phyloP scores from a whole-genome alignment of 768 basidiomycete species.

The Trametes sanguinea region DNA sequence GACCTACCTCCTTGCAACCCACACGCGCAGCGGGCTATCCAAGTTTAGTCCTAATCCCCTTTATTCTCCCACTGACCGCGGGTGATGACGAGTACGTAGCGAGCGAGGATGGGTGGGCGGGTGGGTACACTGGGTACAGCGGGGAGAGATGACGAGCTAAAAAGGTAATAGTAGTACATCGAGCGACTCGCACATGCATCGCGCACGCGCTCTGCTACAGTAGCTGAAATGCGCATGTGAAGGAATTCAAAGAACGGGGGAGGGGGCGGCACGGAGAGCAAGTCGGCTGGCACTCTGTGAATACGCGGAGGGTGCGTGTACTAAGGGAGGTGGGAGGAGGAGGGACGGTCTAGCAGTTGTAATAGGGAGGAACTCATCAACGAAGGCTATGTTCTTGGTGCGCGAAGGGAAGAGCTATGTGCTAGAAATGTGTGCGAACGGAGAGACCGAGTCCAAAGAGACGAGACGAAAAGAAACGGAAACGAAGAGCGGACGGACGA shows the following conservation, averaged over 20 bases:
- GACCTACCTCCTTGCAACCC: too few species aligned
- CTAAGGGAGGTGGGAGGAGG: too few species aligned
- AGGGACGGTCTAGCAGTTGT: constrained; percentile 5
- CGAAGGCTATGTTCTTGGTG: not conserved
- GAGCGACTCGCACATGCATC: constrained; percentile 20
- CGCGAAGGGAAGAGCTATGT: not conserved
- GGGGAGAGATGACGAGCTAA: not conserved
- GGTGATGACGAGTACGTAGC: constrained; percentile 1
- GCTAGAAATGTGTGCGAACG: not conserved
- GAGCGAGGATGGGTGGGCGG: constrained; percentile 1
- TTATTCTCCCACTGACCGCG: constrained; percentile 25
- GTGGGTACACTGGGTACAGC: not conserved
- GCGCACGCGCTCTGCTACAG: too few species aligned
- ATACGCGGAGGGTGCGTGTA: too few species aligned
- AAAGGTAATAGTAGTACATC: constrained; percentile 18
- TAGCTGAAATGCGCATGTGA: too few species aligned
- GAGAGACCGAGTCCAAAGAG: constrained; percentile 4
- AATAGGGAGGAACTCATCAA: too few species aligned
- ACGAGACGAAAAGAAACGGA: constrained; percentile 10
- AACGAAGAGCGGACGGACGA: not conserved
- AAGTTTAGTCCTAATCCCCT: constrained; percentile 20
- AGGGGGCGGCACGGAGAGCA: not conserved
- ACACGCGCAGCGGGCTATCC: not conserved
- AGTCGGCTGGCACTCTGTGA: too few species aligned
- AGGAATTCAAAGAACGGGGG: not conserved